Conservation (phyloP, 208 protist species). For the Phytomonas serpens region DNA sequence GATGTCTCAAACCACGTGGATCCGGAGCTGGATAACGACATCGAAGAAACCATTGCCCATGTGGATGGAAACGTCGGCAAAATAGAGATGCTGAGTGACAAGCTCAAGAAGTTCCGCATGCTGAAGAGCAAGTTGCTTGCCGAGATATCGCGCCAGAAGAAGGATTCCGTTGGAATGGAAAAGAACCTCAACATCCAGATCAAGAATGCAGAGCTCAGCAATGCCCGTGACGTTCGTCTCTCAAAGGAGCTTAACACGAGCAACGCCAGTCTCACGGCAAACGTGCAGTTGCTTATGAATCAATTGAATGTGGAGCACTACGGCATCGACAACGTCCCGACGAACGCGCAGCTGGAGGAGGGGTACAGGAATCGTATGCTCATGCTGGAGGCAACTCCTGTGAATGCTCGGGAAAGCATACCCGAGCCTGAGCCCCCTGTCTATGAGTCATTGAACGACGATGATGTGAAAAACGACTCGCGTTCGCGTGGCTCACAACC, state of each 20-base stretch:
- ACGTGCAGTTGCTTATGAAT: conserved; percentile 49
- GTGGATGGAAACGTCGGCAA: conserved; percentile 29
- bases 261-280: conserved; percentile 65
- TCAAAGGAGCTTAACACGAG: conserved; percentile 53
- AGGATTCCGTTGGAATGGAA: conserved; percentile 26
- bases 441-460: conserved; percentile 8
- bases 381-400: conserved; percentile 19
- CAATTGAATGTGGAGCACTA: conserved; percentile 80
- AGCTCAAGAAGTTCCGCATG: conserved; percentile 50
- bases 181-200: conserved; percentile 33
- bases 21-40: conserved; percentile 23
- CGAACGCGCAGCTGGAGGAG: conserved; percentile 47
- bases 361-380: conserved; percentile 32
- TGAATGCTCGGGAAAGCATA: not conserved
- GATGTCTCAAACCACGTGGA: conserved; percentile 14
- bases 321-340: conserved; percentile 48
- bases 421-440: not conserved
- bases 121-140: conserved; percentile 57
- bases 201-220: conserved; percentile 36
- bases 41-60: conserved; percentile 30
- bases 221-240: conserved; percentile 47
- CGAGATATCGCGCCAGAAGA: conserved; percentile 39
- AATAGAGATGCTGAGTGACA: conserved; percentile 22
- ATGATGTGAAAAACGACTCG: conserved; percentile 21
- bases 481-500: conserved; percentile 38